Conservation (phyloP, 2,329 filamentous ascomycete genomes). For the Chalaropsis thielavioides region DNA sequence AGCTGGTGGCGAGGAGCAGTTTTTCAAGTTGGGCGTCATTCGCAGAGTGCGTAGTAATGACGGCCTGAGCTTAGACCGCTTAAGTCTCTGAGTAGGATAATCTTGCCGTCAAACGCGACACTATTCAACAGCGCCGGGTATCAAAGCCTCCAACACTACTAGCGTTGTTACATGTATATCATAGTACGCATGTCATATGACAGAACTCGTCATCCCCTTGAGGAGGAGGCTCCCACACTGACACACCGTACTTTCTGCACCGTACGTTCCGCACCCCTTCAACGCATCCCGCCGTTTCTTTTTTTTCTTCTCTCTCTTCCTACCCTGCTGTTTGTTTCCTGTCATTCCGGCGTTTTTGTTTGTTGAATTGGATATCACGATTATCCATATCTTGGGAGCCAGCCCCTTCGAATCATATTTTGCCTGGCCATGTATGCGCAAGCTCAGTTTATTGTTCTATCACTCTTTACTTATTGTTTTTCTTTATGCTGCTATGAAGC, state of each 20-base stretch:
- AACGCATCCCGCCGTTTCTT: not conserved
- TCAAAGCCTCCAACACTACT: not conserved
- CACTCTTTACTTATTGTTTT: not conserved
- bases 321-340: not conserved
- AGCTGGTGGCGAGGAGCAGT: conserved; percentile 61
- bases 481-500: not conserved
- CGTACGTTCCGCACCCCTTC: not conserved
- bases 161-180: conserved; percentile 3
- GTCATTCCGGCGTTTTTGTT: not conserved
- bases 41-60: conserved; percentile 59
- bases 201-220: not conserved
- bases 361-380: conserved; percentile 1
- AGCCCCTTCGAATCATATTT: not conserved
- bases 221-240: no score
- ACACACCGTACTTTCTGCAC: not conserved
- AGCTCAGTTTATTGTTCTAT: conserved; percentile 1
- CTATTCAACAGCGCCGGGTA: not conserved
- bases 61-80: conserved; percentile 55
- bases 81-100: conserved; percentile 46
- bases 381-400: not conserved
- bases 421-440: conserved; percentile 4
- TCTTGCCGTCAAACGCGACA: not conserved
- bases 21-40: conserved; percentile 68
- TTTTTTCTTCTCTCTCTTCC: not conserved
- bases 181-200: not conserved